phyloP scores from a whole-genome alignment of 1,284 basidiomycete genomes.

The Athelia psychrophila region DNA sequence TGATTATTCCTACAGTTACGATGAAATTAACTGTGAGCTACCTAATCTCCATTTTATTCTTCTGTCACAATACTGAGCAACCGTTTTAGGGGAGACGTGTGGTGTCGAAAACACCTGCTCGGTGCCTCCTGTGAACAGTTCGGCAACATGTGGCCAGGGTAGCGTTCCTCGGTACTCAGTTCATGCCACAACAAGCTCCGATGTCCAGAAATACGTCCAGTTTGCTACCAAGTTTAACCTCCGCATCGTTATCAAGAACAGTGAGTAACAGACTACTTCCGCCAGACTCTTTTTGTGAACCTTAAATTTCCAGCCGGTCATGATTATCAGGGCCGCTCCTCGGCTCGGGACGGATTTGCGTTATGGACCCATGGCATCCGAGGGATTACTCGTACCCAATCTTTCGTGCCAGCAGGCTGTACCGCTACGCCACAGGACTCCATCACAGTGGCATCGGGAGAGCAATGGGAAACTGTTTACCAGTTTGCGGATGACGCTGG shows the following conservation, averaged over 20 bases:
- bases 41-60: too few species aligned
- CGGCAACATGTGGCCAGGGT: background rate
- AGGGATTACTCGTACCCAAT: background rate
- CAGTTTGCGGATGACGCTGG: background rate
- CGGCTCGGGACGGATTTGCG: background rate
- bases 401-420: background rate
- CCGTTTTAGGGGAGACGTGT: too few species aligned
- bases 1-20: too few species aligned
- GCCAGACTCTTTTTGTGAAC: background rate
- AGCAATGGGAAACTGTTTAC: background rate
- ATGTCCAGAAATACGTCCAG: background rate
- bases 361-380: background rate
- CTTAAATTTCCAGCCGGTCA: background rate
- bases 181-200: background rate
- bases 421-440: background rate
- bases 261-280: background rate
- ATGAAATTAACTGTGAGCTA: too few species aligned
- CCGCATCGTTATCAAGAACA: background rate
- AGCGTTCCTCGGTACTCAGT: background rate
- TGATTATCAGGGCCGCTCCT: background rate
- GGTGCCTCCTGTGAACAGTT: too few species aligned
- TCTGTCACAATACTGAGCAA: too few species aligned
- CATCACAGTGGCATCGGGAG: background rate
- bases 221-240: background rate
- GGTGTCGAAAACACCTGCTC: too few species aligned